phyloP scores from a whole-genome alignment of 148 eudicot genomes.

The Arctostaphylos glauca region DNA sequence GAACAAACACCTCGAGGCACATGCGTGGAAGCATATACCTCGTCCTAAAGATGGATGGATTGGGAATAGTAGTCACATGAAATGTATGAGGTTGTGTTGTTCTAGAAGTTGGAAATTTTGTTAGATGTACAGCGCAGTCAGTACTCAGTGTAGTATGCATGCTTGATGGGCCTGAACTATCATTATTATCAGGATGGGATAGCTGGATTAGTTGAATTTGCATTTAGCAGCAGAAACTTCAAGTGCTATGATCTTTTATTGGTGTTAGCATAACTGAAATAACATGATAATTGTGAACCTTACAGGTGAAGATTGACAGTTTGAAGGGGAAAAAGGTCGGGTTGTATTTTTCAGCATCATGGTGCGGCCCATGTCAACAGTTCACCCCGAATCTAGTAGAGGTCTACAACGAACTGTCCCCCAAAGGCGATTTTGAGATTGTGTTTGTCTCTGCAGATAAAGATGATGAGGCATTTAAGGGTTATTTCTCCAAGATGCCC shows the following conservation, averaged over 20 bases:
- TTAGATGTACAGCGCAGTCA: not conserved
- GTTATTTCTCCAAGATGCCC: slow-evolving; percentile 25
- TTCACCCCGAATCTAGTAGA: slow-evolving; percentile 23
- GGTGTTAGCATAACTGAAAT: not conserved
- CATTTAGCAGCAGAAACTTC: not conserved
- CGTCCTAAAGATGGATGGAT: not conserved
- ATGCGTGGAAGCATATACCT: not conserved
- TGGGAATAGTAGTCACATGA: not conserved
- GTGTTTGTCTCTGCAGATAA: slow-evolving; percentile 16
- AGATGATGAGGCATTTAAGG: slow-evolving; percentile 23
- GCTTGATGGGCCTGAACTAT: not conserved
- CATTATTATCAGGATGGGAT: not conserved
- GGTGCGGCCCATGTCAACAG: slow-evolving; percentile 27
- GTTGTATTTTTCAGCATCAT: slow-evolving; percentile 24
- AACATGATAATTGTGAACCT: not conserved
- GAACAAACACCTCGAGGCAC: not conserved
- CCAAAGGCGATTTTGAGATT: slow-evolving; percentile 22
- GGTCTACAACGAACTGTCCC: slow-evolving; percentile 18
- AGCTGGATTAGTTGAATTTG: not conserved
- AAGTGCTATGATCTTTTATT: not conserved
- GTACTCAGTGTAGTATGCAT: no score
- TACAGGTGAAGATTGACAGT: slow-evolving; percentile 18
- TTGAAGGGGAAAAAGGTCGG: slow-evolving; percentile 23
- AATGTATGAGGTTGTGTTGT: not conserved
- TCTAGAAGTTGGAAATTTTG: not conserved